These are phyloP conservation scores for Nepenthes gracilis DNA, from an alignment of 148 eudicot species.

Conservation along the genomic window DNA sequence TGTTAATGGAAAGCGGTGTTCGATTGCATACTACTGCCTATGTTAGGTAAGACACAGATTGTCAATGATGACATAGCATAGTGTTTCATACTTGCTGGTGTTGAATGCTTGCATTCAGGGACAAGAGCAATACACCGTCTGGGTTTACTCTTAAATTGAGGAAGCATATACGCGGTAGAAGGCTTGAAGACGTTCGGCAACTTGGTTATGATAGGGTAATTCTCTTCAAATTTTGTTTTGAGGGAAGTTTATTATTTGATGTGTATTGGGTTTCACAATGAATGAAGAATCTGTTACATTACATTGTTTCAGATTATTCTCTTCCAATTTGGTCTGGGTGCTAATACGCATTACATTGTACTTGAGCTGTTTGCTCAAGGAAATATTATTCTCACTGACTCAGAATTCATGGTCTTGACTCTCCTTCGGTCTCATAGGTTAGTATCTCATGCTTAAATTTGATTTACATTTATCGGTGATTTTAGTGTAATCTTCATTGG, in stretches of 20 bases:
- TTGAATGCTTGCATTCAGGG: constrained; percentile 30
- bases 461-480: background rate
- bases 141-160: constrained; percentile 90
- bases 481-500: too few relatives aligned
- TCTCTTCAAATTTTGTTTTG: background rate
- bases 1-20: constrained; percentile 94
- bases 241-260: background rate
- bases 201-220: constrained; percentile 94
- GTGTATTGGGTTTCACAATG: too few relatives aligned
- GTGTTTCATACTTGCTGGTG: background rate
- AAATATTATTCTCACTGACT: constrained; percentile 80
- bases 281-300: too few relatives aligned
- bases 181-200: constrained; percentile 96
- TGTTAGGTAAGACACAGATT: constrained; percentile 38
- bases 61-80: background rate
- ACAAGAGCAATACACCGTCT: constrained; percentile 96
- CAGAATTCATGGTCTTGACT: constrained; percentile 77
- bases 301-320: constrained; percentile 51
- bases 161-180: constrained; percentile 93
- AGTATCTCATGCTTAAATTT: constrained; percentile 8
- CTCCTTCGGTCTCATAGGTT: constrained; percentile 99
- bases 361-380: constrained; percentile 98
- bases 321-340: constrained; percentile 90
- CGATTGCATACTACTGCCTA: constrained; percentile 88
- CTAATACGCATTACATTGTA: constrained; percentile 75